Evolutionary conservation across 345 rosid genomes (phyloP), one percentile per base, ranked within the genome.

Genomic region (Gossypium herbaceum): DNA sequence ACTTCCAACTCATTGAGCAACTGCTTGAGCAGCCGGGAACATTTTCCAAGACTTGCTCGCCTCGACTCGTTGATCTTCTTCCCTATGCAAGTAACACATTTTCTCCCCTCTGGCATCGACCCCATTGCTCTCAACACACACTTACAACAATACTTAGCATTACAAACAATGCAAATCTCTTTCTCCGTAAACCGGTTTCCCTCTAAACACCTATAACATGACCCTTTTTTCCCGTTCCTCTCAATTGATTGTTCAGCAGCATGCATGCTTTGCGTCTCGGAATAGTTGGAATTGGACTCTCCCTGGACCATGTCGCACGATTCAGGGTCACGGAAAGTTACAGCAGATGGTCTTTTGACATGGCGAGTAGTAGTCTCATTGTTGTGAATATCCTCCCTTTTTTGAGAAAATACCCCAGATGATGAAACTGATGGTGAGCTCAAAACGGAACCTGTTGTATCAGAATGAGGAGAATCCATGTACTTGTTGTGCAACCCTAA

Each of bases 81-180:
- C 76, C 97, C 96, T 72, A 89, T 88, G 82, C 99, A 95, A 68
- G 77, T 25, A 57, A 81, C 67, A 58, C 98, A 93, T 83, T 93
- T 95, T 85, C 98, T 88, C 71, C 98, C 99, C 80, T 95, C 97
- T 19, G 94, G 96, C 92, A 90, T 88, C 11, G 94, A 85, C 47
- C 97, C 98, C 93, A 91, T 95, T 63, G 92, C 90, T 83, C 92
- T 86, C 64, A 91, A 51, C 77, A 91, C 89, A 76, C 98, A 95
- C 71, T 75, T 78, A 16, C 0, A 27, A 75, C 99, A 95, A 76
- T 86, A 95, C 78, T 87, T 95, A 59, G 99, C 92, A 62, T 81
- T 81, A 29, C 99, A 95, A 52, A 93, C 99, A 77, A 95, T 84
- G 80, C 99, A 95, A 13, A 79, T 78, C 82, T 90, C 99, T 81